Evolutionary conservation across 148 eudicot genomes (phyloP).

Genomic region (Diospyros lotus): DNA sequence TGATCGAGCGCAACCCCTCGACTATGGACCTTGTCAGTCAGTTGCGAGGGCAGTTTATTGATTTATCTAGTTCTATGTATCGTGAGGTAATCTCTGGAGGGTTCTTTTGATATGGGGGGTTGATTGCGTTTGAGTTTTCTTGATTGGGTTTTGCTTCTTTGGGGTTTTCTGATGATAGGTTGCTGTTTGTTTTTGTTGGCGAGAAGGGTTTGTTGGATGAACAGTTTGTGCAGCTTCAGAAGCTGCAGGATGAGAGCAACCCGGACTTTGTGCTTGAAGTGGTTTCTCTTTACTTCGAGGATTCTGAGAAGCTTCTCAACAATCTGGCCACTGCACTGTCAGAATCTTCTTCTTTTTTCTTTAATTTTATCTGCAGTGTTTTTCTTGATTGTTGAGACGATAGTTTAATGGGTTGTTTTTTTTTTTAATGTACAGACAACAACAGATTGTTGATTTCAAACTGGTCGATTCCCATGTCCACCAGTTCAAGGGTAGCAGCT

Average conservation of each 20-base stretch:
- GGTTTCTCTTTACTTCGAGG: conserved; percentile 51
- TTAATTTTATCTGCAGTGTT: not conserved
- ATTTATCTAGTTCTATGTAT: conserved; percentile 25
- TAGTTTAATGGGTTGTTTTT: conserved; percentile 3
- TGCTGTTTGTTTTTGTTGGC: not conserved
- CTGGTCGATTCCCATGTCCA: conserved; percentile 58
- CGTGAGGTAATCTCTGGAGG: conserved; percentile 23
- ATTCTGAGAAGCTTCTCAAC: conserved; percentile 54
- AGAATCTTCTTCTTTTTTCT: conserved; percentile 14
- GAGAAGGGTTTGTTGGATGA: conserved; percentile 53
- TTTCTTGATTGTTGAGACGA: not conserved
- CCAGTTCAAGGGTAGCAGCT: conserved; percentile 68
- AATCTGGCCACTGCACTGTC: conserved; percentile 48
- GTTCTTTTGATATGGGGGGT: not conserved
- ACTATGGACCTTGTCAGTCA: conserved; percentile 33
- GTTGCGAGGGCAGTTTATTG: conserved; percentile 39
- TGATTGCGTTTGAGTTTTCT: not conserved
- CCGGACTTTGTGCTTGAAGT: conserved; percentile 57
- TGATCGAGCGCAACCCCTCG: too few relatives aligned
- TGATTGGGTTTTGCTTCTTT: not conserved
- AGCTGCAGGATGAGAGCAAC: conserved; percentile 54
- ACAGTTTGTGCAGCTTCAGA: conserved; percentile 56
- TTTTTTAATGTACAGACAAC: conserved; percentile 28
- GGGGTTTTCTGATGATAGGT: conserved; percentile 7
- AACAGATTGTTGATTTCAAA: conserved; percentile 48